Evolutionary conservation across 805 yeast genomes (phyloP).

Genomic region (Ogataea ramenticola): DNA sequence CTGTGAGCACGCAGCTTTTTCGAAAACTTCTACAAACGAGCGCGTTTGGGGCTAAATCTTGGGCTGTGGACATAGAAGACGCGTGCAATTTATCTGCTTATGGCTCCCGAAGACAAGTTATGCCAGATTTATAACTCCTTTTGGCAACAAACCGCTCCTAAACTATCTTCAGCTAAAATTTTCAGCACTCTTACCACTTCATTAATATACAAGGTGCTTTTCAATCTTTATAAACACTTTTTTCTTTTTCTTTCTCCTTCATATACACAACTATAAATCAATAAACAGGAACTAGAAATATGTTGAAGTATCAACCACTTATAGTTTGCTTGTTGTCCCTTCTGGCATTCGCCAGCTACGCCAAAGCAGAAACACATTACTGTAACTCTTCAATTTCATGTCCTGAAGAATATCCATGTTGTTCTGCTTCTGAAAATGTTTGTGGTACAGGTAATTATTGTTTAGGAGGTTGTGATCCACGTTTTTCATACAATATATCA

Average conservation of each 20-base stretch:
- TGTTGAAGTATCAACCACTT: neutral
- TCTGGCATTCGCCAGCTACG: constrained; percentile 1
- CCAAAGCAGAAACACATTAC: constrained; percentile 9
- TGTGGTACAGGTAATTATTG: constrained; percentile 43
- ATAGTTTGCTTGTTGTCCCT: neutral
- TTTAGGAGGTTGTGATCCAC: constrained; percentile 83
- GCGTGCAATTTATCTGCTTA: no score
- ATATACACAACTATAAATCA: neutral
- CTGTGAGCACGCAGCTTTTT: no score
- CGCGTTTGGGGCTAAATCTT: no score
- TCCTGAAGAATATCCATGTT: constrained; percentile 80
- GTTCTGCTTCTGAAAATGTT: constrained; percentile 65
- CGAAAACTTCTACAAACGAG: no score
- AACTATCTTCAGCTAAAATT: no score
- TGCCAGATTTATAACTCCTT: no score
- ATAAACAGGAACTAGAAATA: neutral
- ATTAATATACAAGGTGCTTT: no score
- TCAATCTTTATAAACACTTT: no score
- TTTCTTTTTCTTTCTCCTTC: neutral
- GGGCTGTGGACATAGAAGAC: no score
- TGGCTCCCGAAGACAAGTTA: no score
- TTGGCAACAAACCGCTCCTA: no score
- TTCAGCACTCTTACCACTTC: no score
- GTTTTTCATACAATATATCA: constrained; percentile 51
- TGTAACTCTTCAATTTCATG: constrained; percentile 56